These are phyloP conservation scores for Prunus mume DNA, from an alignment of 306 rosid species.

Conservation along the genomic window DNA sequence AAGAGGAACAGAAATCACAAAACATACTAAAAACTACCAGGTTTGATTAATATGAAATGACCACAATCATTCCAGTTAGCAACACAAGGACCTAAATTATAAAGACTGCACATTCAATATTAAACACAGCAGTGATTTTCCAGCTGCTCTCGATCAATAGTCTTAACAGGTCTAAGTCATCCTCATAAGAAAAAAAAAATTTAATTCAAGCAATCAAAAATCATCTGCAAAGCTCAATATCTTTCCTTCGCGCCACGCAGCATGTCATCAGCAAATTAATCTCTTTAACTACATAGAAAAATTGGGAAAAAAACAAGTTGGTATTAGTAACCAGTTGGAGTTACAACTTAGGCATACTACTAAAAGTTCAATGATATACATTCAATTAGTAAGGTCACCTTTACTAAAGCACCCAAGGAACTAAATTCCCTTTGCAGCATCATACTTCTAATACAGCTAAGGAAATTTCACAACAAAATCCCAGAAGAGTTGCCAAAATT, in stretches of 20 bases:
- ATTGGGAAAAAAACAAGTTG: slow-evolving; percentile 12
- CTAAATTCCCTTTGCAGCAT: slow-evolving; percentile 4
- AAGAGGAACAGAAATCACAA: background rate
- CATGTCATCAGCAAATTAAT: slow-evolving; percentile 22
- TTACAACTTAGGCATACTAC: background rate
- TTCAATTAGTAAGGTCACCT: background rate
- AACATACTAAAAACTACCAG: background rate
- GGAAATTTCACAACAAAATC: background rate
- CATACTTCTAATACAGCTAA: background rate
- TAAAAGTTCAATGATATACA: background rate
- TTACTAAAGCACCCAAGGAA: background rate
- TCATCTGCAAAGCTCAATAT: slow-evolving; percentile 27
- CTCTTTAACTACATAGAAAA: slow-evolving; percentile 45
- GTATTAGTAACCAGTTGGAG: background rate
- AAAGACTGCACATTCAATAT: slow-evolving; percentile 31
- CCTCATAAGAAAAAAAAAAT: slow-evolving; percentile 31
- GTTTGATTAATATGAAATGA: slow-evolving; percentile 17
- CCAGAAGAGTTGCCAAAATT: background rate
- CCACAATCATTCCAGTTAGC: slow-evolving; percentile 22
- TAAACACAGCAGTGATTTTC: slow-evolving; percentile 33
- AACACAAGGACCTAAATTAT: background rate
- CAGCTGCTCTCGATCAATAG: slow-evolving; percentile 31
- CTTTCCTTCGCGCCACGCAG: slow-evolving; percentile 16
- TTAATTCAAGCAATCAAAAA: slow-evolving; percentile 27
- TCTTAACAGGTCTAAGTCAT: slow-evolving; percentile 32